Evolutionary conservation across 768 basidiomycete genomes (phyloP).

Genomic region (Suillus americanus): DNA sequence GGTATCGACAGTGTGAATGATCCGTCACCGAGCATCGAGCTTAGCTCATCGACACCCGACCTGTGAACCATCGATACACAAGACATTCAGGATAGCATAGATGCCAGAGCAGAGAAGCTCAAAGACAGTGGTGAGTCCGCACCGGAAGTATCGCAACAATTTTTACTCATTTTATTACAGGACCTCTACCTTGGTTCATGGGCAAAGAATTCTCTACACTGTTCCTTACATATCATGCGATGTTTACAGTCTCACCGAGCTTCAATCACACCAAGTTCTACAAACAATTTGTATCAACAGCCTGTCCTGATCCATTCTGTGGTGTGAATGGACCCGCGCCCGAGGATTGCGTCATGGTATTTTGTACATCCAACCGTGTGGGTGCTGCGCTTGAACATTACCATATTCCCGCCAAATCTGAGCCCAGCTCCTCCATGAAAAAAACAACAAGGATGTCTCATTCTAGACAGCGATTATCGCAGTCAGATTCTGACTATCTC

Average conservation of each 20-base stretch:
- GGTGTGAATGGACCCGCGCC: background rate
- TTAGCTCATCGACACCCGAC: background rate
- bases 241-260: background rate
- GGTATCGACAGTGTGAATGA: background rate
- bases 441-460: background rate
- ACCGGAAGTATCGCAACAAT: background rate
- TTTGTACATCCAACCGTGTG: background rate
- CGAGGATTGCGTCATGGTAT: background rate
- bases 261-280: background rate
- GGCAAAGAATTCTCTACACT: background rate
- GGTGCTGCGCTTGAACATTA: background rate
- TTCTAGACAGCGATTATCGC: background rate
- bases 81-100: too few relatives aligned
- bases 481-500: background rate
- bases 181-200: background rate
- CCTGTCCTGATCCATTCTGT: background rate
- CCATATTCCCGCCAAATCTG: background rate
- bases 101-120: too few relatives aligned
- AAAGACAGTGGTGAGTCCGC: background rate
- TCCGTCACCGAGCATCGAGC: background rate
- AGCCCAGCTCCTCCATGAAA: background rate
- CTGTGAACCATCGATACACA: too few relatives aligned
- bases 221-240: background rate
- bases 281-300: background rate
- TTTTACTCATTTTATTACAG: background rate